Percentiles rank a stretch among this genome's conserved stretches.
Conservation (phyloP, 1,284 basidiomycete species). For the Naganishia sp. region DNA sequence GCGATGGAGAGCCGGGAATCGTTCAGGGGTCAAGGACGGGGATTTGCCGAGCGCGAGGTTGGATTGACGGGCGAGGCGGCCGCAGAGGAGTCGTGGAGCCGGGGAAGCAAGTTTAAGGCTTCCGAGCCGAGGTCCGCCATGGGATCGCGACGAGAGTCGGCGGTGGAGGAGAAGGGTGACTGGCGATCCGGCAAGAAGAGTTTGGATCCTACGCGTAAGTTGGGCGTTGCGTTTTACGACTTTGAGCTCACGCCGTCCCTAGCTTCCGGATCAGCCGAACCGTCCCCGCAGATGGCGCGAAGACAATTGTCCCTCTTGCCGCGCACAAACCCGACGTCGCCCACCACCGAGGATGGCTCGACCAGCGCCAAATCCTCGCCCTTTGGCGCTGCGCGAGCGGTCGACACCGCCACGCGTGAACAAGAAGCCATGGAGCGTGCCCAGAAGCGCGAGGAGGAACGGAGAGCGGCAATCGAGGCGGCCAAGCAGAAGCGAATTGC, state of each 20-base stretch:
- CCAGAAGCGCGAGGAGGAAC: conserved; percentile 45
- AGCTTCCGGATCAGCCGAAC: conserved; percentile 72
- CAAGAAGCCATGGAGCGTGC: conserved; percentile 55
- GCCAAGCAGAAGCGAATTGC: conserved; percentile 43
- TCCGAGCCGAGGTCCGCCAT: conserved; percentile 34
- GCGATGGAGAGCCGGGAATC: conserved; percentile 26
- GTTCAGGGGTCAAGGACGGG: conserved; percentile 52
- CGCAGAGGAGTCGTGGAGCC: conserved; percentile 64
- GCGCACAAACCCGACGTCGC: conserved; percentile 57
- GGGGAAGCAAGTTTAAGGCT: conserved; percentile 50
- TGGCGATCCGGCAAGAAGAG: conserved; percentile 45
- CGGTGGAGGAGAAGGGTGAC: conserved; percentile 42
- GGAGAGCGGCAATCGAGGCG: conserved; percentile 54
- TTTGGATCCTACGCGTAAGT: conserved; percentile 36
- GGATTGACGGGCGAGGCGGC: conserved; percentile 60
- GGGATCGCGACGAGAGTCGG: conserved; percentile 35
- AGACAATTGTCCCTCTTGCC: conserved; percentile 81
- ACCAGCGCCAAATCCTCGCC: conserved; percentile 61
- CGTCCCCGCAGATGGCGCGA: conserved; percentile 73
- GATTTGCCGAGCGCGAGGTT: conserved; percentile 34
- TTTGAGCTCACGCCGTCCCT: background rate
- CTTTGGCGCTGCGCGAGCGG: conserved; percentile 88
- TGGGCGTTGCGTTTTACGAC: background rate
- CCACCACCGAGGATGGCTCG: conserved; percentile 55
- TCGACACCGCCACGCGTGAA: conserved; percentile 77